Percentiles rank a stretch among this genome's conserved stretches.
These are phyloP conservation scores for Candida fluviatilis DNA, from an alignment of 805 yeast species.

Conservation along the genomic window DNA sequence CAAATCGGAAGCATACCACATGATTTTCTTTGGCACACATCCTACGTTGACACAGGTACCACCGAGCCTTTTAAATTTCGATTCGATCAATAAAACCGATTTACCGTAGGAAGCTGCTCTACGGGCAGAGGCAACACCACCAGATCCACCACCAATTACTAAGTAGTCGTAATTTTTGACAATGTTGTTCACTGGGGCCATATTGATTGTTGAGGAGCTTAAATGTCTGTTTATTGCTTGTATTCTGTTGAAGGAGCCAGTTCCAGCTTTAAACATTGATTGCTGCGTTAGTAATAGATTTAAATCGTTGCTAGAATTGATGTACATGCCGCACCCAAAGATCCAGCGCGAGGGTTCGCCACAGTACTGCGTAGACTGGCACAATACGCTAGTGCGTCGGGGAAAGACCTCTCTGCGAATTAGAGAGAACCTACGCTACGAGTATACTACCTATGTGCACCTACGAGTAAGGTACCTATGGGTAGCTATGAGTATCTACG, in stretches of 20 bases:
- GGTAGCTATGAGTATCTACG: too few relatives aligned
- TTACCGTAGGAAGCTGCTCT: constrained; percentile 95
- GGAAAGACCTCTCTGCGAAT: too few relatives aligned
- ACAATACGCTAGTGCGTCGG: too few relatives aligned
- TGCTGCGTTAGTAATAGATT: too few relatives aligned
- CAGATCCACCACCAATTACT: constrained; percentile 98
- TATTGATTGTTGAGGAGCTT: constrained; percentile 17
- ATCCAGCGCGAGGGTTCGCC: too few relatives aligned
- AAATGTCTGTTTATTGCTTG: constrained; percentile 27
- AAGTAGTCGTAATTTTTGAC: constrained; percentile 74
- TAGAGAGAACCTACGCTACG: too few relatives aligned
- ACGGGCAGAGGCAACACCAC: constrained; percentile 98
- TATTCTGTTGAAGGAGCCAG: constrained; percentile 14
- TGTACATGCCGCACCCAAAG: too few relatives aligned
- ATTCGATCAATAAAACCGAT: constrained; percentile 77
- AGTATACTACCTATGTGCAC: too few relatives aligned
- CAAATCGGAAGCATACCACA: constrained; percentile 96
- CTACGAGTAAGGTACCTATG: too few relatives aligned
- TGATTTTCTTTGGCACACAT: constrained; percentile 97
- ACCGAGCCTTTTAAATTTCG: constrained; percentile 65
- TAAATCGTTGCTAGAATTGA: too few relatives aligned
- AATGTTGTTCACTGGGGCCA: constrained; percentile 50
- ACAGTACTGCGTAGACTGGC: too few relatives aligned
- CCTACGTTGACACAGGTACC: constrained; percentile 99
- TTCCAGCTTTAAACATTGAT: constrained; percentile 3